Conservation (phyloP, 2,329 filamentous ascomycete species). For the Pestalotiopsis sp. region DNA sequence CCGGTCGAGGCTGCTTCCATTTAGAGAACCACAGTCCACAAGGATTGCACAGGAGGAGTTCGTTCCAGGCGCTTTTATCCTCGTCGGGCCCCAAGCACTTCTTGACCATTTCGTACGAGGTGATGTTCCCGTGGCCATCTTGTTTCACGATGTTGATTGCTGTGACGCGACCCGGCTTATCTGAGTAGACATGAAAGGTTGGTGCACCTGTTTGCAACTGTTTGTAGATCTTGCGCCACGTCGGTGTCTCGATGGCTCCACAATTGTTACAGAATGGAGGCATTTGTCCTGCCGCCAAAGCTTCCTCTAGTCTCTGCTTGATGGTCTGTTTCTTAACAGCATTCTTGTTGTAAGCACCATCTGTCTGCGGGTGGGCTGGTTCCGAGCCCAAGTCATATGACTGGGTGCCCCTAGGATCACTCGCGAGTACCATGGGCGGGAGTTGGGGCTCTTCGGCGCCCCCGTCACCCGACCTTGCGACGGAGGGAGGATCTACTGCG, state of each 20-base stretch:
- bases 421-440: conserved; percentile 40
- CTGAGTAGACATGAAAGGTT: conserved; percentile 68
- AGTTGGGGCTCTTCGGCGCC: conserved; percentile 30
- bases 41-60: conserved; percentile 85
- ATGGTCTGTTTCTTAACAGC: conserved; percentile 62
- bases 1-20: conserved; percentile 79
- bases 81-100: conserved; percentile 65
- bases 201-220: conserved; percentile 72
- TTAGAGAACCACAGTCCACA: conserved; percentile 96
- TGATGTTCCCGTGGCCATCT: conserved; percentile 62
- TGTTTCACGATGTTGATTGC: conserved; percentile 69
- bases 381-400: conserved; percentile 35
- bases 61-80: conserved; percentile 67
- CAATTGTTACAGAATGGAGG: conserved; percentile 91
- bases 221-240: conserved; percentile 92
- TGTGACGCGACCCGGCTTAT: conserved; percentile 71
- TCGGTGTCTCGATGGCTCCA: conserved; percentile 91
- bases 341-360: conserved; percentile 59
- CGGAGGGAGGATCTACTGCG: conserved; percentile 21
- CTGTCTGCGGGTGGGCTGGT: conserved; percentile 43
- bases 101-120: conserved; percentile 73
- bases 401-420: conserved; percentile 41
- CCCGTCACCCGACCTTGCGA: conserved; percentile 20
- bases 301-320: conserved; percentile 58
- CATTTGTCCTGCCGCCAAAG: conserved; percentile 77